A percentile compares a stretch with the other conserved stretches of the same genome.
Conservation (phyloP, 2,329 filamentous ascomycete genomes). For the Ophiostoma australiae region DNA sequence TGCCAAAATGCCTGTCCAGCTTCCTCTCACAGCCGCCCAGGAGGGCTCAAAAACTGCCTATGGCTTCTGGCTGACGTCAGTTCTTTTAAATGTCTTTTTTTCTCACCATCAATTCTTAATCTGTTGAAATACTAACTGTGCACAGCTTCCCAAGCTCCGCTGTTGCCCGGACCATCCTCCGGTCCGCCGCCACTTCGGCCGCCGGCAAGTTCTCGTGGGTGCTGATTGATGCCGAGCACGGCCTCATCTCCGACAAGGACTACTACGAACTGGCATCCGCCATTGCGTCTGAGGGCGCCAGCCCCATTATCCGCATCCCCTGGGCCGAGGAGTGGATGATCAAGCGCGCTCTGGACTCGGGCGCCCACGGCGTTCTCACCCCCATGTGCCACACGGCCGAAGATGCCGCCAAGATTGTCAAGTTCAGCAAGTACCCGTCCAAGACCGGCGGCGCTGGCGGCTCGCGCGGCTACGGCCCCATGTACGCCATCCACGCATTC, state of each 20-base stretch:
- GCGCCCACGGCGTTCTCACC: constrained; percentile 55
- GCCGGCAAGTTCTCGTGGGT: constrained; percentile 33
- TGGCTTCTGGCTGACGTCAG: constrained; percentile 29
- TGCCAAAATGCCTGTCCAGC: constrained; percentile 9
- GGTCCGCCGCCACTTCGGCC: constrained; percentile 22
- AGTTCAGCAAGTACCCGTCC: constrained; percentile 29
- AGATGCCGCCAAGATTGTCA: constrained; percentile 29
- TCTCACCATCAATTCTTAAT: neutral
- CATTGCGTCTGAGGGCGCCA: constrained; percentile 39
- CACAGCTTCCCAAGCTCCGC: constrained; percentile 25
- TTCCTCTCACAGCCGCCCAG: constrained; percentile 17
- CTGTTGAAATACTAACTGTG: neutral
- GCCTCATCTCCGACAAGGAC: constrained; percentile 36
- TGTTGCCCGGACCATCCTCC: constrained; percentile 27
- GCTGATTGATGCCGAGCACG: constrained; percentile 39
- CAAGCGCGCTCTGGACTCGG: constrained; percentile 55
- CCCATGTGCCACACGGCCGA: constrained; percentile 35
- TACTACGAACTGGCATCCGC: constrained; percentile 36
- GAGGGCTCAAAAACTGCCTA: constrained; percentile 23
- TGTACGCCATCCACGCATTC: constrained; percentile 32
- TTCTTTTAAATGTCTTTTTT: neutral
- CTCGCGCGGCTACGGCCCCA: constrained; percentile 33
- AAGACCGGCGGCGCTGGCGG: constrained; percentile 3
- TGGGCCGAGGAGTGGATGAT: constrained; percentile 59
- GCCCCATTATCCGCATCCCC: constrained; percentile 43